Evolutionary conservation across 2,329 filamentous ascomycete genomes (phyloP), one percentile per base, ranked within the genome.

Genomic region (Volutella citrinella): DNA sequence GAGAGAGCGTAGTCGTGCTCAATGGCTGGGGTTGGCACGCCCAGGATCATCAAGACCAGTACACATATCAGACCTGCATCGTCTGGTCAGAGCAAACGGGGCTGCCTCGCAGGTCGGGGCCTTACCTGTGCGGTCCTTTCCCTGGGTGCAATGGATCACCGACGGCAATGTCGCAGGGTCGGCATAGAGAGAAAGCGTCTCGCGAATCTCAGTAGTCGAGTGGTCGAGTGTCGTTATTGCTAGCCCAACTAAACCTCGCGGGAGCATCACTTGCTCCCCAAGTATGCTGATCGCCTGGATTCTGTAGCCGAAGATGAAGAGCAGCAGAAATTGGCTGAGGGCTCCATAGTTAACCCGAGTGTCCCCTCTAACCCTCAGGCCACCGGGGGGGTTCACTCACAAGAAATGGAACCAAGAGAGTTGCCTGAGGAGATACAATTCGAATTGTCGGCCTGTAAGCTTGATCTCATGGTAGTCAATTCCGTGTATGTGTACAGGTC

Each of bases 61-160:
- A 84, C 66, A 6, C 87, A 68, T 10, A 86, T 68, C 10, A 95
- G 65, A 0, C 89, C 89, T 3, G 20, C 20, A 80, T 89, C 6
- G 10, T 17, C 8, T 3, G 35, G 10, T 36, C 19, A 35, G 15
- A n/a, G n/a, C n/a, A n/a, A n/a, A n/a, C n/a, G n/a, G n/a, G n/a
- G n/a, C n/a, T n/a, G n/a, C n/a, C n/a, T n/a, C n/a, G n/a, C n/a
- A n/a, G n/a, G n/a, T n/a, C n/a, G n/a, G n/a, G 5, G 7, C 13
- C 14, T 32, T 40, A 59, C 60, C 60, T 35, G 64, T 66, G 3
- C 89, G 76, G 54, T 95, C 89, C 57, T 95, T 95, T 38, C 89
- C 89, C 52, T 94, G 87, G 1, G 88, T 93, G 60, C 89, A 95
- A 60, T 95, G 87, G 4, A 93, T 65, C 7, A 95, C 56, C 2